These are phyloP conservation scores for Dispira simplex DNA, from an alignment of 192 early-diverging fungal genomes.

Conservation along the genomic window DNA sequence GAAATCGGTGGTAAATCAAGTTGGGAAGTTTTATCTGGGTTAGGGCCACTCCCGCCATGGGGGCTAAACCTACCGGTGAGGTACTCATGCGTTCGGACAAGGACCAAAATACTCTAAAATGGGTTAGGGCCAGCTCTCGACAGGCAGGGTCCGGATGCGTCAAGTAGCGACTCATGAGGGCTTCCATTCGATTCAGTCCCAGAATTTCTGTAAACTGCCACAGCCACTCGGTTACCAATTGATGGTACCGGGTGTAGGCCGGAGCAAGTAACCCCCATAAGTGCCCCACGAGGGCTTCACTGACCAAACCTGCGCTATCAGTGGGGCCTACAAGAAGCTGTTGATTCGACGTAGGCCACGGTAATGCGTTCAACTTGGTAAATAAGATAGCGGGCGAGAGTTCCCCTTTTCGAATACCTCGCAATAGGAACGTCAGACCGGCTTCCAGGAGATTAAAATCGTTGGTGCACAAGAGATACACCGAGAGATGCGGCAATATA, in stretches of 20 bases:
- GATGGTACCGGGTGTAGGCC: constrained; percentile 34
- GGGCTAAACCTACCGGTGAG: background rate
- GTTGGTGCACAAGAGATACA: no score
- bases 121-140: background rate
- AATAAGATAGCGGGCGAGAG: no score
- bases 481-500: no score
- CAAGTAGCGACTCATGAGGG: constrained; percentile 29
- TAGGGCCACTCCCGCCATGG: no score
- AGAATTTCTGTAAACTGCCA: constrained; percentile 40
- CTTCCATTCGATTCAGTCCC: constrained; percentile 40
- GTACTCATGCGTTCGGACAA: constrained; percentile 20
- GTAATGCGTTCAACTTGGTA: no score
- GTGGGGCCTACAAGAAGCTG: no score
- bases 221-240: constrained; percentile 44
- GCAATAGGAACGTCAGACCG: no score
- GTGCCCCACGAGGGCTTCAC: constrained; percentile 17
- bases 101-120: constrained; percentile 57
- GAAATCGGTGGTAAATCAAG: background rate
- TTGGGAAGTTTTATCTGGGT: background rate
- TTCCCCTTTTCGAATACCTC: no score
- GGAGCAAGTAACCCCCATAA: constrained; percentile 56
- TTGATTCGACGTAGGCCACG: no score
- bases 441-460: no score
- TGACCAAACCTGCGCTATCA: no score
- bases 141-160: background rate